Evolutionary conservation across 2,329 filamentous ascomycete species (phyloP), one percentile per base, ranked within the genome.

Genomic region (Torrubiella hemipterigena): DNA sequence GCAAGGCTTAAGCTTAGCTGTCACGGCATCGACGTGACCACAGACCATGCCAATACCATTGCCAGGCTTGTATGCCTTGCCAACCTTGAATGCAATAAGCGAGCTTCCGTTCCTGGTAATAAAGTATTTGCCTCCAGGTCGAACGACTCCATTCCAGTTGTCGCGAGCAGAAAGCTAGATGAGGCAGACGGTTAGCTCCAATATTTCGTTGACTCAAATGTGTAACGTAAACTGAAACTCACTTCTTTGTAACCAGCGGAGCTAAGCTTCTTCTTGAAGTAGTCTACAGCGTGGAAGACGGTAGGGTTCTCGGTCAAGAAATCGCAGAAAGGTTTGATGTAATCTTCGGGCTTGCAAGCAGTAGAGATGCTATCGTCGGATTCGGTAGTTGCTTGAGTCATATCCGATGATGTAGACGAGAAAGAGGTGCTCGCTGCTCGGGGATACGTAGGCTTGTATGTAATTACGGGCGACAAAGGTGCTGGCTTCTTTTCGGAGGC

Each of bases 291-390:
- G 49, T 98, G 91, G 55, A 93, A 98, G 28, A 95, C 73, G 7
- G 91, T 96, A 1, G 91, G 91, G 50, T 95, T 94, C 39, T 81
- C 70, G 27, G 77, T 81, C 61, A 96, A 71, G 51, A 95, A 96
- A 31, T 84, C 70, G 51, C 81, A 79, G 53, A 93, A 95, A 1
- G 86, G 84, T 56, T 85, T 67, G 7, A 83, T 81, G 53, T 86
- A 93, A 36, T 66, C 67, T 46, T 77, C 75, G 5, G 75, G 70
- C 32, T 61, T 59, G 41, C 55, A 49, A 33, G 59, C 50, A 39
- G 49, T 48, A n/a, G n/a, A n/a, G n/a, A n/a, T n/a, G n/a, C n/a
- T n/a, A n/a, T n/a, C n/a, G n/a, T n/a, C n/a, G n/a, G n/a, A n/a
- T n/a, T n/a, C n/a, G n/a, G n/a, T n/a, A n/a, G n/a, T n/a, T n/a